These are phyloP conservation scores for Fonsecaea nubica DNA, from an alignment of 2,329 filamentous ascomycete species.

Conservation along the genomic window DNA sequence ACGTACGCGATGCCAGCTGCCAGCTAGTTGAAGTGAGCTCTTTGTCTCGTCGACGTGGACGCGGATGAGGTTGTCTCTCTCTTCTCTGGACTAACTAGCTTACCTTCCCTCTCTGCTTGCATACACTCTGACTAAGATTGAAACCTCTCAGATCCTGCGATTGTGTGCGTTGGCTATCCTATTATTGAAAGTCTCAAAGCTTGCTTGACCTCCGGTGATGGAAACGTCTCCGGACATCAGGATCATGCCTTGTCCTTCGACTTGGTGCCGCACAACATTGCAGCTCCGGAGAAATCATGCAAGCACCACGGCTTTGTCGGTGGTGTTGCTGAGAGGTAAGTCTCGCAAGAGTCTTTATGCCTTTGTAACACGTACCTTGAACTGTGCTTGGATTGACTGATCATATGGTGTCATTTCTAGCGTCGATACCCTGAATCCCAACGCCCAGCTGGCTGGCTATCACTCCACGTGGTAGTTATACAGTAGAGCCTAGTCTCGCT, in stretches of 20 bases:
- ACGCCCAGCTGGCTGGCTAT: slow-evolving; percentile 30
- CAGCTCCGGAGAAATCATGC: slow-evolving; percentile 44
- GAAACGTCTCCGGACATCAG: slow-evolving; percentile 39
- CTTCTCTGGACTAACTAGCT: too few relatives aligned
- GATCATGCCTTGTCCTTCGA: slow-evolving; percentile 52
- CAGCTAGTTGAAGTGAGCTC: too few relatives aligned
- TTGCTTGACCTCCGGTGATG: neutral
- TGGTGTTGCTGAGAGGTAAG: slow-evolving; percentile 35
- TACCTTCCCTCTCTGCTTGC: too few relatives aligned
- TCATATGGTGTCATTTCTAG: neutral
- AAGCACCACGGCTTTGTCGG: slow-evolving; percentile 48
- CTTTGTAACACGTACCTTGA: too few relatives aligned
- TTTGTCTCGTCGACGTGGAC: too few relatives aligned
- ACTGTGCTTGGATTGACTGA: too few relatives aligned
- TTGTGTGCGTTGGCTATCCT: too few relatives aligned
- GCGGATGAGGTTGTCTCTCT: too few relatives aligned
- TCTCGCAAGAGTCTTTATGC: neutral
- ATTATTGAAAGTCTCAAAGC: too few relatives aligned
- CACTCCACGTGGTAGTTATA: slow-evolving; percentile 42
- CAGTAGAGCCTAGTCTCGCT: slow-evolving; percentile 31
- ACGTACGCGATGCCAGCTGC: too few relatives aligned
- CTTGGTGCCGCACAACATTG: slow-evolving; percentile 48
- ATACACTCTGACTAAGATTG: too few relatives aligned
- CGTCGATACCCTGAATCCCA: slow-evolving; percentile 34
- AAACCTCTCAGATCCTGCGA: too few relatives aligned